Percentiles rank a stretch among this genome's conserved stretches.
These are phyloP conservation scores for Apiospora malaysiana DNA, from an alignment of 2,329 filamentous ascomycete species.

Conservation along the genomic window DNA sequence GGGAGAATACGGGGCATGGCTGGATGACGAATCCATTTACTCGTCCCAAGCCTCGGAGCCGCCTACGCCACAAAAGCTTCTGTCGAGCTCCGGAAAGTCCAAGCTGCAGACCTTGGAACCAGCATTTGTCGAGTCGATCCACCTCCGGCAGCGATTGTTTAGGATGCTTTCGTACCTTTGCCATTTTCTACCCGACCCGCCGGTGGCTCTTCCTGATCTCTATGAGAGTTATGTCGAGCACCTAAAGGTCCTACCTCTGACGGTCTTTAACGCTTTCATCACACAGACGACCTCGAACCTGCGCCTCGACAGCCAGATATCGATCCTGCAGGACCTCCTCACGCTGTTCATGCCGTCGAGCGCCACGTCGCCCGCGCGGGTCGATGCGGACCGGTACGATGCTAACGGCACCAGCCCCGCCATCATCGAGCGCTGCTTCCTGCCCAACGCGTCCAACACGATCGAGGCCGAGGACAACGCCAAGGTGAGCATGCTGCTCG, in stretches of 20 bases:
- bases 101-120: slow-evolving; percentile 45
- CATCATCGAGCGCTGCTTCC: slow-evolving; percentile 64
- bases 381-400: slow-evolving; percentile 45
- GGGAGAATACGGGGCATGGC: slow-evolving; percentile 65
- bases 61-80: slow-evolving; percentile 48
- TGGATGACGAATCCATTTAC: slow-evolving; percentile 57
- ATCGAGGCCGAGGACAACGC: slow-evolving; percentile 70
- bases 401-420: slow-evolving; percentile 47
- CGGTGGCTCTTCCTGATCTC: slow-evolving; percentile 55
- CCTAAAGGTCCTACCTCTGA: slow-evolving; percentile 63
- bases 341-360: slow-evolving; percentile 51
- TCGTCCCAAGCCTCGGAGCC: slow-evolving; percentile 54
- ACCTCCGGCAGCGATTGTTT: slow-evolving; percentile 68
- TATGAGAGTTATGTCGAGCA: slow-evolving; percentile 64
- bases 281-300: slow-evolving; percentile 45
- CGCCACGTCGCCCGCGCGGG: slow-evolving; percentile 48
- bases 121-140: slow-evolving; percentile 59
- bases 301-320: slow-evolving; percentile 46
- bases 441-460: slow-evolving; percentile 69
- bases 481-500: slow-evolving; percentile 72
- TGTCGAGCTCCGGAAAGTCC: slow-evolving; percentile 34
- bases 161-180: slow-evolving; percentile 57
- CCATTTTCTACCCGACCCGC: slow-evolving; percentile 50
- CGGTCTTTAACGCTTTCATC: slow-evolving; percentile 62
- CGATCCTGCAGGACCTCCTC: slow-evolving; percentile 51